Base-by-base conservation (phyloP, 2,329 filamentous ascomycete genomes). In the Botrytis elliptica region DNA sequence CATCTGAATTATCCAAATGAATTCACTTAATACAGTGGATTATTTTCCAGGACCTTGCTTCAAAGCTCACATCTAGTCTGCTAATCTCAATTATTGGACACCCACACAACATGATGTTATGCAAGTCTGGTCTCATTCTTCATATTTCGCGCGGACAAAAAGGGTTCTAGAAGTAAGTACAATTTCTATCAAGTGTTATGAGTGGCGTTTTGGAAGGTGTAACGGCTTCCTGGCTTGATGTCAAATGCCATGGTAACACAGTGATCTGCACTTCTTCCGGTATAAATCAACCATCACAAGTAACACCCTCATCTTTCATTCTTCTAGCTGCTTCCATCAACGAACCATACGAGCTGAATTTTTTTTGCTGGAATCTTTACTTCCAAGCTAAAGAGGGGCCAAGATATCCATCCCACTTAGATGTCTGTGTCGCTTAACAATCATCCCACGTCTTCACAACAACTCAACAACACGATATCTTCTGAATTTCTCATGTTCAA, bases 31-130 rank as follows among this genome's bases (percentile, higher is more conserved):
- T 9, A 57, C n/a, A 33, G 18, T 33, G 52, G n/a, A 57, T 29
- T 57, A 9, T 33, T 57, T 29, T 33, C n/a, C 8, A 12, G n/a
- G 49, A 55, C 49, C 49, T 55, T 55, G n/a, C n/a, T 33, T 57
- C 14, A 29, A 57, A 29, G 52, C n/a, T 57, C 52, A 57, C 14
- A 57, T 18, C 52, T 57, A 18, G n/a, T 57, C 16, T 57, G 16
- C 52, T 18, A 18, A 29, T 57, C 52, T 57, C n/a, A n/a, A 57
- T 33, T 18, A 57, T n/a, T 57, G n/a, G 14, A 29, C n/a, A 33
- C n/a, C 52, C 52, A 57, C 52, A 57, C 52, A 67, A 57, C 70
- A 72, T 72, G n/a, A n/a, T 67, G 14, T 55, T 36, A 72, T 72
- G 62, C 70, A 72, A 57, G 62, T 46, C 70, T 42, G 7, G 49